These are phyloP conservation scores for Flaveria brownii DNA, from an alignment of 129 eudicot species.

Conservation along the genomic window DNA sequence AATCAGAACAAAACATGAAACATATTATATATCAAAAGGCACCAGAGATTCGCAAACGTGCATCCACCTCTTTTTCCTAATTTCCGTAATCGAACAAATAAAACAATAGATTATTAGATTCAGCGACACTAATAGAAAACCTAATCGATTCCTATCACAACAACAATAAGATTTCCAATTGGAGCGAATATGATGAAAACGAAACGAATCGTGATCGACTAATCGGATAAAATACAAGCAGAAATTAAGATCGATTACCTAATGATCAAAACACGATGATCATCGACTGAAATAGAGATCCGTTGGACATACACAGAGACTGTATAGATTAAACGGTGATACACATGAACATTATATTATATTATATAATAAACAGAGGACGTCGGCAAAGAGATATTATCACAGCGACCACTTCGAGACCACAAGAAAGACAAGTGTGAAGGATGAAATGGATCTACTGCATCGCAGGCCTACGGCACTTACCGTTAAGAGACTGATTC, in stretches of 20 bases:
- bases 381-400: constrained; percentile 40
- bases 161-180: neutral
- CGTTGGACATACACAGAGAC: constrained; percentile 1
- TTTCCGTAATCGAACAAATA: neutral
- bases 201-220: neutral
- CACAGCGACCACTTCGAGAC: constrained; percentile 36
- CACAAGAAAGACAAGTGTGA: neutral
- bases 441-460: constrained; percentile 8
- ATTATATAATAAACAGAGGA: neutral
- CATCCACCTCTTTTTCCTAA: constrained; percentile 14
- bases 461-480: constrained; percentile 6
- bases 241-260: constrained; percentile 27
- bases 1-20: constrained; percentile 12
- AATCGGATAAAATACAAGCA: neutral
- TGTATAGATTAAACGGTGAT: constrained; percentile 18
- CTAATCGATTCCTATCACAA: neutral
- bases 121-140: neutral
- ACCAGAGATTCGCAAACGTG: constrained; percentile 10
- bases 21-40: neutral
- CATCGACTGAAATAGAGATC: constrained; percentile 7
- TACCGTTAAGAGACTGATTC: too few species aligned
- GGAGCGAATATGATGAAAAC: neutral
- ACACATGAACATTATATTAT: neutral
- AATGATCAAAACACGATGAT: constrained; percentile 13
- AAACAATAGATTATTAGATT: neutral